phyloP scores from a whole-genome alignment of 106 monocot genomes.

The Chionographis japonica region DNA sequence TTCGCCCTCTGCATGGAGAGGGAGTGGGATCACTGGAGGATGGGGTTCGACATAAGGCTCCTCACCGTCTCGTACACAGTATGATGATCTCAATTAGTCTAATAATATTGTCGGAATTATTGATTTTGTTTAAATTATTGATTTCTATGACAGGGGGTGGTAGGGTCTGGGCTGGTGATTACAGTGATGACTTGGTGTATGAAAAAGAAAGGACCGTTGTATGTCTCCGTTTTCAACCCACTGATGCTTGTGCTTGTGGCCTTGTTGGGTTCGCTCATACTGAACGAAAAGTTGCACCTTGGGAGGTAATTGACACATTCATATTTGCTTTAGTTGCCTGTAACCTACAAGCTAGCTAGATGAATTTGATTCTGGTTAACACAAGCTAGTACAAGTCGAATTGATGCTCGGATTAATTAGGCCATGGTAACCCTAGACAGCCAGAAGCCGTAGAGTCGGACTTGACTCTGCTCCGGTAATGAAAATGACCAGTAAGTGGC shows the following conservation, averaged over 20 bases:
- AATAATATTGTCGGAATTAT: no score
- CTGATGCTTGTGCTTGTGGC: constrained; percentile 40
- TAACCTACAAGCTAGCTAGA: no score
- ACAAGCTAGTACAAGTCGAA: no score
- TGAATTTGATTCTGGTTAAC: no score
- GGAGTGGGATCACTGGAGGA: constrained; percentile 33
- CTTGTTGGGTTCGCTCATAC: constrained; percentile 24
- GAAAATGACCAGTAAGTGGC: no score
- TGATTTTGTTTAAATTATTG: constrained; percentile 14
- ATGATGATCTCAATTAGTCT: neutral
- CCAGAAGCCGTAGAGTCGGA: no score
- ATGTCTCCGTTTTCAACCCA: constrained; percentile 42
- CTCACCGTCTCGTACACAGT: constrained; percentile 41
- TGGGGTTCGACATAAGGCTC: constrained; percentile 45
- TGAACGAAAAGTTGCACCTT: constrained; percentile 16
- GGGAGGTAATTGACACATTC: constrained; percentile 8
- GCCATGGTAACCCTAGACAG: no score
- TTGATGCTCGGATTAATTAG: no score
- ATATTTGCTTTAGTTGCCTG: no score
- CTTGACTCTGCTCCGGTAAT: no score
- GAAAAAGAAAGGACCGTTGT: constrained; percentile 32
- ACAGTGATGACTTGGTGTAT: constrained; percentile 32
- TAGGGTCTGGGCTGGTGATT: constrained; percentile 13
- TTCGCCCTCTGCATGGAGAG: constrained; percentile 37
- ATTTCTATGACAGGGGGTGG: constrained; percentile 13